Evolutionary conservation across 2,329 filamentous ascomycete species (phyloP).

Genomic region (Helminthosporium solani): DNA sequence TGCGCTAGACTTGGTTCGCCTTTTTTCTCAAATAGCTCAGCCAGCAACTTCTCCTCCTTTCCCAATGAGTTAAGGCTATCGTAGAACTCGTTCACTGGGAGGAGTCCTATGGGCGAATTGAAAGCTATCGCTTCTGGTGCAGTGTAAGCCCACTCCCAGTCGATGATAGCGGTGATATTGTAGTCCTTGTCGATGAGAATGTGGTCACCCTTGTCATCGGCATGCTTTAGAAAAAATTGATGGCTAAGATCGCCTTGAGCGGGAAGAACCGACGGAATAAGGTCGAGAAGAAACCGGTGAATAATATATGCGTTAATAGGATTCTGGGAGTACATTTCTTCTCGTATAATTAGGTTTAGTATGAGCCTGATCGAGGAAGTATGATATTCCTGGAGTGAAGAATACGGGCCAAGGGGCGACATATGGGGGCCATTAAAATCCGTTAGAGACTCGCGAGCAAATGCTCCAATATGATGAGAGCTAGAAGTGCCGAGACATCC

Average conservation of each 20-base stretch:
- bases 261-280: conserved; percentile 18
- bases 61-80: conserved; percentile 37
- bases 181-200: conserved; percentile 50
- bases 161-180: conserved; percentile 52
- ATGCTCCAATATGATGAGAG: conserved; percentile 29
- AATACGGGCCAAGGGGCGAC: conserved; percentile 39
- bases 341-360: conserved; percentile 33
- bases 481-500: conserved; percentile 34
- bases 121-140: conserved; percentile 44
- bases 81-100: conserved; percentile 48
- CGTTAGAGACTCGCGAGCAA: conserved; percentile 44
- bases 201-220: conserved; percentile 54
- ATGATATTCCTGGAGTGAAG: conserved; percentile 42
- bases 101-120: conserved; percentile 45
- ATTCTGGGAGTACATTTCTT: conserved; percentile 40
- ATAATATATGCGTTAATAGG: conserved; percentile 44
- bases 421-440: conserved; percentile 33
- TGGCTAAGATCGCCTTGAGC: conserved; percentile 14
- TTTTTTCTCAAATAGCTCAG: conserved; percentile 37
- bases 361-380: conserved; percentile 28
- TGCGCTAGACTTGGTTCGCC: conserved; percentile 35
- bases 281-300: conserved; percentile 47
- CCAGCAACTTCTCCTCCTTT: conserved; percentile 45
- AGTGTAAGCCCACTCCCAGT: conserved; percentile 45
- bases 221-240: conserved; percentile 49